Conservation (phyloP, 1,139 yeast genomes). For the Lipomyces yarrowii region DNA sequence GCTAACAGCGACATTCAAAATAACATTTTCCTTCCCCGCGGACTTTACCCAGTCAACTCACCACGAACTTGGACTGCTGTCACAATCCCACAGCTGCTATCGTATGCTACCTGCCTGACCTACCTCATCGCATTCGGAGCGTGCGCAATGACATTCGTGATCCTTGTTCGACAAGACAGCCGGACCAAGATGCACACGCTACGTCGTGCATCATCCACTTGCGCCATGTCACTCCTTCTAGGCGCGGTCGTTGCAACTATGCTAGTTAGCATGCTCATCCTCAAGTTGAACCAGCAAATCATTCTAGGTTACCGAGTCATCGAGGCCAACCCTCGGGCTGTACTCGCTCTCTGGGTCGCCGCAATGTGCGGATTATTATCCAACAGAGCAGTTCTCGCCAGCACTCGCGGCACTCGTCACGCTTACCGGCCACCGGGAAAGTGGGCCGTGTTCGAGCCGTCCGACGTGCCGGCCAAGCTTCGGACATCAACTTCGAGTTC, state of each 20-base stretch:
- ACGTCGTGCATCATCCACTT: conserved; percentile 2
- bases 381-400: not conserved
- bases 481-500: not conserved
- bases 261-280: not conserved
- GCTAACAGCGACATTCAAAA: conserved; percentile 16
- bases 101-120: conserved; percentile 7
- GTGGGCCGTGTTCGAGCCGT: not conserved
- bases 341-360: conserved; percentile 4
- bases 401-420: not conserved
- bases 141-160: not conserved
- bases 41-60: conserved; percentile 11
- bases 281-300: conserved; percentile 3
- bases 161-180: not conserved
- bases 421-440: not conserved
- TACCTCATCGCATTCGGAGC: conserved; percentile 15
- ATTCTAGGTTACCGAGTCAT: not conserved
- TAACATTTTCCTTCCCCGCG: conserved; percentile 21
- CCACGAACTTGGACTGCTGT: conserved; percentile 4
- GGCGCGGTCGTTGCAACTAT: not conserved
- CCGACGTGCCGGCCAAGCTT: not conserved
- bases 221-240: not conserved
- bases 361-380: not conserved
- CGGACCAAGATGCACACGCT: not conserved
- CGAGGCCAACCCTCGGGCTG: not conserved
- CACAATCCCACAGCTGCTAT: conserved; percentile 15